These are phyloP conservation scores for Monilinia laxa DNA, from an alignment of 2,329 filamentous ascomycete species.

Conservation along the genomic window DNA sequence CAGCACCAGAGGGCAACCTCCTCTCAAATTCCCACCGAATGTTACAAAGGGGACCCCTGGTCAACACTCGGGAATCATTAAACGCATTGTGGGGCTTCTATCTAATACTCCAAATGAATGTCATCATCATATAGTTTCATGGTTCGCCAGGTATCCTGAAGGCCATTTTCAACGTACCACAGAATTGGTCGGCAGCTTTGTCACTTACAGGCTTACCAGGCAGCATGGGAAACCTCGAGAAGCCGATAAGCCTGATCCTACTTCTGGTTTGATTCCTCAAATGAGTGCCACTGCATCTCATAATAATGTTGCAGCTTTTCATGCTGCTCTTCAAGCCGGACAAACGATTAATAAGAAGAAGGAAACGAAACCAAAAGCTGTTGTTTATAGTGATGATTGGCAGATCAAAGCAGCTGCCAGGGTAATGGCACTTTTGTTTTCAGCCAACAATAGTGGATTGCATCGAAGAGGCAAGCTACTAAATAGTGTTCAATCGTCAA, in stretches of 20 bases:
- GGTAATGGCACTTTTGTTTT: conserved; percentile 77
- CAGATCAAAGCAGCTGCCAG: conserved; percentile 79
- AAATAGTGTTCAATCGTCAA: conserved; percentile 38
- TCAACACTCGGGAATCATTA: conserved; percentile 80
- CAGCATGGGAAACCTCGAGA: conserved; percentile 67
- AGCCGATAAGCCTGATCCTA: conserved; percentile 55
- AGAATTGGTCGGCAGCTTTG: conserved; percentile 73
- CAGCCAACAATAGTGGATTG: conserved; percentile 66
- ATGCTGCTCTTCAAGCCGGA: conserved; percentile 74
- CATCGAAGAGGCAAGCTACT: conserved; percentile 43
- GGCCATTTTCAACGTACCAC: conserved; percentile 69
- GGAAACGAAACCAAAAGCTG: conserved; percentile 55
- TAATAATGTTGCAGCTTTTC: conserved; percentile 47
- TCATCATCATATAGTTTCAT: conserved; percentile 73
- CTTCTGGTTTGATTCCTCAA: conserved; percentile 68
- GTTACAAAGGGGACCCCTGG: conserved; percentile 45
- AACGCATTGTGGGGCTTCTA: conserved; percentile 76
- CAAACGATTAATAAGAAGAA: conserved; percentile 62
- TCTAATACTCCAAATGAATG: conserved; percentile 73
- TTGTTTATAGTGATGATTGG: conserved; percentile 81
- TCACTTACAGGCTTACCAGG: conserved; percentile 75
- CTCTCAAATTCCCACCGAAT: conserved; percentile 24
- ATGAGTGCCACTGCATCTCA: conserved; percentile 60
- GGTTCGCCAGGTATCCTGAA: conserved; percentile 72
- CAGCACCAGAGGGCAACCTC: conserved; percentile 17